These are phyloP conservation scores for Magnusiomyces ingens DNA, from an alignment of 1,139 yeast species.

Conservation along the genomic window DNA sequence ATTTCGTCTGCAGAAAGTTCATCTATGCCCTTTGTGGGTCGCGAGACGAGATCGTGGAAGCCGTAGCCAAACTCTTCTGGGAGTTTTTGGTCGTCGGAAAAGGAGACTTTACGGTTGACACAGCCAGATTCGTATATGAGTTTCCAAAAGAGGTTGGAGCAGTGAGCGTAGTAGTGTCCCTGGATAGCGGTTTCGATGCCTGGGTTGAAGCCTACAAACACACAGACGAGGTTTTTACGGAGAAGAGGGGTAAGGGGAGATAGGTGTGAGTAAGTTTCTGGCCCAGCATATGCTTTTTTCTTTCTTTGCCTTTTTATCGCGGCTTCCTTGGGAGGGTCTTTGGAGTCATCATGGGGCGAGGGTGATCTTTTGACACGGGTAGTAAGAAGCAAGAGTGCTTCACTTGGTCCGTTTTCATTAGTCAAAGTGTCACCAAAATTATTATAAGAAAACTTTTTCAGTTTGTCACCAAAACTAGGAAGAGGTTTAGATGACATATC, in stretches of 20 bases:
- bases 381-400: too few species aligned
- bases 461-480: conserved; percentile 16
- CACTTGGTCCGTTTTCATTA: too few species aligned
- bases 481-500: conserved; percentile 10
- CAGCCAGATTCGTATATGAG: conserved; percentile 49
- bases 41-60: conserved; percentile 60
- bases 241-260: conserved; percentile 35
- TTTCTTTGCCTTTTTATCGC: neutral
- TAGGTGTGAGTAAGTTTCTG: conserved; percentile 27
- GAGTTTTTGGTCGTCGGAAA: conserved; percentile 39
- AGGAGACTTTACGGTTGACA: conserved; percentile 32
- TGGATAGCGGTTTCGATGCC: conserved; percentile 55
- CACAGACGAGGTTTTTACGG: conserved; percentile 33
- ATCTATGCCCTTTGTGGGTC: conserved; percentile 57
- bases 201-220: conserved; percentile 73
- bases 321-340: neutral
- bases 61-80: conserved; percentile 50
- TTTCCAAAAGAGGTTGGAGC: conserved; percentile 64
- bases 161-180: conserved; percentile 74
- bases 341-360: neutral
- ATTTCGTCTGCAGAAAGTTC: conserved; percentile 52
- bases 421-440: too few species aligned
- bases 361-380: too few species aligned
- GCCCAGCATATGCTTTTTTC: conserved; percentile 5
- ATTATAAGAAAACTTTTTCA: conserved; percentile 14